A percentile compares a stretch with the other conserved stretches of the same genome.
phyloP scores from a whole-genome alignment of 352 stramenopile species.

The Aphanomyces stellatus region DNA sequence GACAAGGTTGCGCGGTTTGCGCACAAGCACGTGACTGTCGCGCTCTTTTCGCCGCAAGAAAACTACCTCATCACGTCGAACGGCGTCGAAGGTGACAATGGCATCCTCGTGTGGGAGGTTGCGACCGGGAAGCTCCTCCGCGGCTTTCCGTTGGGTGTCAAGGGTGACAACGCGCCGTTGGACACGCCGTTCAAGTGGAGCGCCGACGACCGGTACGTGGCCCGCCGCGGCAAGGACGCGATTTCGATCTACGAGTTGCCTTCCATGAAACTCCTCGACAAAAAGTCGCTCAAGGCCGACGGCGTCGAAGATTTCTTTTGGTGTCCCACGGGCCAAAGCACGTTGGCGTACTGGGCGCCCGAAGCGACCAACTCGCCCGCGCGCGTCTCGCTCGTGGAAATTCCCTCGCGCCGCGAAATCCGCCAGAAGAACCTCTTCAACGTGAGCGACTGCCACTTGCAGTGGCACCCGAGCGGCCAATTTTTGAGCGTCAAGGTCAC shows the following conservation, averaged over 20 bases:
- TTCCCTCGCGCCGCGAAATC: slow-evolving; percentile 91
- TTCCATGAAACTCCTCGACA: slow-evolving; percentile 96
- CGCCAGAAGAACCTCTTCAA: slow-evolving; percentile 99
- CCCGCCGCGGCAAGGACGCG: slow-evolving; percentile 89
- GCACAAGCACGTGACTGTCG: slow-evolving; percentile 91
- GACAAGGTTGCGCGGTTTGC: slow-evolving; percentile 96
- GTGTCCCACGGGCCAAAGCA: slow-evolving; percentile 89
- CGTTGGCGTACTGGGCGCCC: slow-evolving; percentile 95
- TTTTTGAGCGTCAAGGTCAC: slow-evolving; percentile 89
- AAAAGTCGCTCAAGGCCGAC: slow-evolving; percentile 93
- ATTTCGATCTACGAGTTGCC: slow-evolving; percentile 94
- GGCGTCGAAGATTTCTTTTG: slow-evolving; percentile 97
- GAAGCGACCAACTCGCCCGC: slow-evolving; percentile 92
- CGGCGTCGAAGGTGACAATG: slow-evolving; percentile 87
- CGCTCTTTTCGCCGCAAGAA: slow-evolving; percentile 93
- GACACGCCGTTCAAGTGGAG: slow-evolving; percentile 94
- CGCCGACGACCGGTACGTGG: slow-evolving; percentile 93
- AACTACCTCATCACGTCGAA: slow-evolving; percentile 97
- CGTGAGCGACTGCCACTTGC: slow-evolving; percentile 90
- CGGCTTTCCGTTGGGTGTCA: slow-evolving; percentile 74
- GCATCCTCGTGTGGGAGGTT: slow-evolving; percentile 97
- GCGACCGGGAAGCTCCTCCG: slow-evolving; percentile 82
- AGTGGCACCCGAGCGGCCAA: slow-evolving; percentile 95
- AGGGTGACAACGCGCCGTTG: slow-evolving; percentile 56
- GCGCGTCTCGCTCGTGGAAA: slow-evolving; percentile 94